Conservation (phyloP, 441 rosid genomes). For the Pelargonium citronellum region DNA sequence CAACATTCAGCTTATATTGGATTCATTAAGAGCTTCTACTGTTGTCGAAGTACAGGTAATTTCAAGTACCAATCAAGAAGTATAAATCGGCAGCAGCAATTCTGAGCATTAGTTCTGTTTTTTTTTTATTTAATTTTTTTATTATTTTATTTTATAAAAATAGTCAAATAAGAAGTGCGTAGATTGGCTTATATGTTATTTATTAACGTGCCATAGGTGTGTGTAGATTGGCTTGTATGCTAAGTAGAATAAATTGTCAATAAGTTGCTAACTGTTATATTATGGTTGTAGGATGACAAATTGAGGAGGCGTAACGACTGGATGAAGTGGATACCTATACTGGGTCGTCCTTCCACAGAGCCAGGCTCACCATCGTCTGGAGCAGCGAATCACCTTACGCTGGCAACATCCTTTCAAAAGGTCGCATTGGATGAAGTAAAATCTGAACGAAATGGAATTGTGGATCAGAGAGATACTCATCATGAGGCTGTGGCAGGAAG, state of each 20-base stretch:
- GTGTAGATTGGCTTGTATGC: neutral
- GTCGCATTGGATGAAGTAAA: constrained; percentile 30
- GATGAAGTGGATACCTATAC: constrained; percentile 25
- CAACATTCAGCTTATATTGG: constrained; percentile 24
- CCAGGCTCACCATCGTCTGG: constrained; percentile 19
- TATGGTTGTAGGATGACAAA: constrained; percentile 25
- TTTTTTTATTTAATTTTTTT: neutral
- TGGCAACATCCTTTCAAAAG: constrained; percentile 34
- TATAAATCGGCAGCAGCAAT: neutral
- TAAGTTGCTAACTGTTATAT: neutral
- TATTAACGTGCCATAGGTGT: no score
- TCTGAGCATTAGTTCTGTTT: neutral
- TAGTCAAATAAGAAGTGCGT: no score
- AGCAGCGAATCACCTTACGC: constrained; percentile 24
- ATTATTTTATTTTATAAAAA: neutral
- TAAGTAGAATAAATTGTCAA: neutral
- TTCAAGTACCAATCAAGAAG: neutral
- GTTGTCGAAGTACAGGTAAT: constrained; percentile 36
- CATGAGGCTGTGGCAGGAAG: neutral
- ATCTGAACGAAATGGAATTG: neutral
- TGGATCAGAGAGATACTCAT: neutral
- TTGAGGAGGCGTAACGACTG: constrained; percentile 36
- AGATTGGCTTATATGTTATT: neutral
- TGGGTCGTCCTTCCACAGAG: constrained; percentile 24
- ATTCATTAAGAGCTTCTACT: constrained; percentile 27